Base-by-base conservation (phyloP, 768 basidiomycete genomes). In the Suillus fuscotomentosus region DNA sequence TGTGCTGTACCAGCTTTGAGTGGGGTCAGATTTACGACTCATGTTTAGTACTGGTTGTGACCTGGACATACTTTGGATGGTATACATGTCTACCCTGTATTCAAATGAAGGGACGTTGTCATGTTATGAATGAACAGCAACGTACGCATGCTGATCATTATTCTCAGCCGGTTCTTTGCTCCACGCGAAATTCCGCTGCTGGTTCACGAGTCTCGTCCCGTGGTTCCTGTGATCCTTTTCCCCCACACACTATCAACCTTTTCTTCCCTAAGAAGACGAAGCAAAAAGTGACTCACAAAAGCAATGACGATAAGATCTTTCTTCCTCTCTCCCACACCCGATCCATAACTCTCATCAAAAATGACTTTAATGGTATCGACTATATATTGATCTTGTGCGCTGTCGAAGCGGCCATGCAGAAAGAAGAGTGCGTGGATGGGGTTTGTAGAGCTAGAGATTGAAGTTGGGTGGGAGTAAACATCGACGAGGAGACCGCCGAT, bases 1-100 rank as follows among this genome's bases (percentile, higher is more conserved):
- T 82, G 78, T 3, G 87, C 86, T 0, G 92, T 89, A 2, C 92
- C 93, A 65, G 74, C 74, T 75, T 71, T 63, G 66, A 20, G 47
- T 15, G 34, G 41, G 22, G 31, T 42, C n/a, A 48, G 22, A 14
- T 48, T 48, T 0, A 47, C n/a, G 5, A 60, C 20, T 14, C n/a
- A 34, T n/a, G 34, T 13, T 41, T 10, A 38, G 36, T 38, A 38
- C 36, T 10, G 2, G 10, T 38, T 13, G 39, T 27, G 38, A 15
- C 5, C 54, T 24, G 39, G 13, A 67, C 69, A 31, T 67, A 75
- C 74, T 72, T 64, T 75, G 74, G 66, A 72, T 75, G 27, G 72
- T 65, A 51, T 75, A 75, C 74, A 75, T 38, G 10, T 38, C 36
- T 6, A 38, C 10, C 36, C 36, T 38, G 10, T 8, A 38, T 38